Base-by-base conservation (phyloP, 2,329 filamentous ascomycete species). In the Dactylonectria estremocensis region DNA sequence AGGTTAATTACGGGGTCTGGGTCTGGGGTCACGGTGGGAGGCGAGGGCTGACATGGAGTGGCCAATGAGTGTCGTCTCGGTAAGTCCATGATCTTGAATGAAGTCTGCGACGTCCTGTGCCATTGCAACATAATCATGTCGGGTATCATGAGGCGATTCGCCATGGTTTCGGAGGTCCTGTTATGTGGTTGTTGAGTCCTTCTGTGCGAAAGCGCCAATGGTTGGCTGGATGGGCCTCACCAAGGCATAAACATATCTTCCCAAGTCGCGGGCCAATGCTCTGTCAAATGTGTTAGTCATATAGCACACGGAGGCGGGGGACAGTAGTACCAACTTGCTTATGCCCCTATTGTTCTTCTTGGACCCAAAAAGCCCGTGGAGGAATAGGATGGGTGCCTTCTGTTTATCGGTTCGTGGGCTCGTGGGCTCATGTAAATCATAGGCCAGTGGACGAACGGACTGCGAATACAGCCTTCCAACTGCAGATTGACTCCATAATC, bases 281-380 rank as follows among this genome's bases (percentile, higher is more conserved):
- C 95, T 97, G 73, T 45, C 48, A 11, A 20, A 33, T 3, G 5
- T 22, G 22, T 72, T 24, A 70, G 52, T 49, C 16, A 46, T 13
- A 20, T 7, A 20, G 45, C 4, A 8, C 1, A 3, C 14, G 13
- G 13, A 3, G 5, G 10, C 10, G 1, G 2, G 22, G 14, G 10
- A 1, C 9, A 40, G 37, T 49, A 54, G 50, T 55, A 83, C 92
- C 80, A 85, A 97, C 95, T 95, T 97, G 92, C 95, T 97, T 70
- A 98, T 96, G 77, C 89, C 93, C 80, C 95, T 87, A 79, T 98
- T 97, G 80, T 98, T 98, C 84, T 94, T 95, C 84, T 97, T 97
- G 43, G 94, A 97, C 20, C 95, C 95, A 77, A 98, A 98, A 11
- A 98, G 86, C 1, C 96, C 95, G 79, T 98, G 95, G 77, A 98